Evolutionary conservation across 1,284 basidiomycete species (phyloP), one percentile per base, ranked within the genome.

Genomic region (Phellopilus nigrolimitatus): DNA sequence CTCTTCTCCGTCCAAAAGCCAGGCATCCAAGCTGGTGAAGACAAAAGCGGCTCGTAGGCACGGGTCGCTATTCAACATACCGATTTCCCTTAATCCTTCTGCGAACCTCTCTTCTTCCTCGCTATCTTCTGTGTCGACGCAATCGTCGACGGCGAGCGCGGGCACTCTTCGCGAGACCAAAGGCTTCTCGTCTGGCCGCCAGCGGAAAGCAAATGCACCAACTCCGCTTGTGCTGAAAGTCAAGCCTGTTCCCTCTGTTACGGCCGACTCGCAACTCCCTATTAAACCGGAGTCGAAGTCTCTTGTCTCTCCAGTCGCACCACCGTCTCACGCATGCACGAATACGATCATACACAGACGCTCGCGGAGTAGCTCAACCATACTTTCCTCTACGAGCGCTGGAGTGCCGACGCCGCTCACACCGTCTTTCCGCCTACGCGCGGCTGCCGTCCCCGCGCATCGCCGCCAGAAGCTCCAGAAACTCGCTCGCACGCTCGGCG

Each of bases 401-500:
- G 10, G 22, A 12, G 22, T 42, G 19, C 57, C 63, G 8, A 54
- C 61, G 2, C 66, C 66, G 1, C 49, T 59, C 21, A 62, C 63
- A 9, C 58, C 61, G 8, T 60, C 58, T 39, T 59, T 47, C 49
- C 52, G 47, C 51, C 57, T 21, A 54, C 60, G 15, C 25, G 56
- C 28, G 44, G 36, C 47, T 21, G 38, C 33, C 21, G 57, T 54
- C 33, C 57, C 60, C 3, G 64, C 65, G 50, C 53, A 60, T 5
- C 64, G 68, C 13, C 56, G 67, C 49, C 62, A 62, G 55, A 67
- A 66, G 41, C 70, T 80, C 66, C 74, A 74, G 7, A 79, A 79
- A 60, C 67, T 81, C 4, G 61, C 68, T 25, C 69, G 76, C 49
- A 78, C 73, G 1, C 64, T 80, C 1, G 79, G 79, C 6, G 77